A percentile compares a stretch with the other conserved stretches of the same genome.
Conservation (phyloP, 768 basidiomycete genomes). For the Wakefieldia striispora region DNA sequence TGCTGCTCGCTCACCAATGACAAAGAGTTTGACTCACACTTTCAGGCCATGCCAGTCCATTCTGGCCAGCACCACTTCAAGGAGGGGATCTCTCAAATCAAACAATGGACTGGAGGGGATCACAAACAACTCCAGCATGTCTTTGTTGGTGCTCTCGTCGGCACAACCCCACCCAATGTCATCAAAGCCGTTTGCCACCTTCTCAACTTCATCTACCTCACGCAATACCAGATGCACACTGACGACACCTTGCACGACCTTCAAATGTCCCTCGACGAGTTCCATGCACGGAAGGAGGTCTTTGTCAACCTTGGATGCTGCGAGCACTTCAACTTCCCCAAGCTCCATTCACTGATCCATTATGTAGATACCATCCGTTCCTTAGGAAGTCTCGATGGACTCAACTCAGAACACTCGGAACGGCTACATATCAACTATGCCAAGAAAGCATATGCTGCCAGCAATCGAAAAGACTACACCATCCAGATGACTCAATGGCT, state of each 20-base stretch:
- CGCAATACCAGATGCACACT: conserved; percentile 34
- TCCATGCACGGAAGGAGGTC: neutral
- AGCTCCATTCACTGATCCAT: neutral
- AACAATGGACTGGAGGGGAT: neutral
- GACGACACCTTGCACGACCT: neutral
- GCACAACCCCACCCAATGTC: neutral
- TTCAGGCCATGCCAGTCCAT: neutral
- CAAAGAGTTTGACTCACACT: neutral
- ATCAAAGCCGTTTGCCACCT: conserved; percentile 1
- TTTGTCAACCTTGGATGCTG: neutral
- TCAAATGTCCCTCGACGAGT: neutral
- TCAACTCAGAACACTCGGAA: neutral
- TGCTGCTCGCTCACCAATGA: too few relatives aligned
- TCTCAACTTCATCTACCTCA: conserved; percentile 40
- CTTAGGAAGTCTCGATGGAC: neutral
- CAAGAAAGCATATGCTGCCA: neutral
- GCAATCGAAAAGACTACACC: neutral
- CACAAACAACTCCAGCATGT: neutral
- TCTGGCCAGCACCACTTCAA: neutral
- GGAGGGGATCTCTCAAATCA: neutral
- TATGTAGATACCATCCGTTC: neutral
- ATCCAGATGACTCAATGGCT: neutral
- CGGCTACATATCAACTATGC: neutral
- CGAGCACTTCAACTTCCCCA: neutral
- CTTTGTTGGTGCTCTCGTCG: neutral